Conservation (phyloP, 2,329 filamentous ascomycete species). For the Microdochium trichocladiopsis region DNA sequence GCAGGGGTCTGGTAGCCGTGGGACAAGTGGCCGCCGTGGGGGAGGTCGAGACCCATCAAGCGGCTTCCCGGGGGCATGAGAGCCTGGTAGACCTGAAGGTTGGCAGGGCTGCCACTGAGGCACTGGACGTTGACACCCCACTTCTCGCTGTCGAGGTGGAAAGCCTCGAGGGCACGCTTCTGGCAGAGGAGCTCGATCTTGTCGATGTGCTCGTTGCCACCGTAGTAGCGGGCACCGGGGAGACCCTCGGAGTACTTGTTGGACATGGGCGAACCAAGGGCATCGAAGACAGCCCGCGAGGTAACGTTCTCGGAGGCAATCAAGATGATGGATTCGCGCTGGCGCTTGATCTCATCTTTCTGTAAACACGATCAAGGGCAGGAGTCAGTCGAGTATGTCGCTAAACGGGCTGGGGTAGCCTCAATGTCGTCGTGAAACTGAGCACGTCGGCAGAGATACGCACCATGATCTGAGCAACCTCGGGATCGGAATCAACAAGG, state of each 20-base stretch:
- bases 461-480: constrained; percentile 97
- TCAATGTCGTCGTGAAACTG: background rate
- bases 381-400: background rate
- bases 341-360: constrained; percentile 91
- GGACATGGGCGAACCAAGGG: constrained; percentile 87
- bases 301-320: constrained; percentile 99
- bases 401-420: background rate
- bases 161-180: constrained; percentile 83
- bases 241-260: constrained; percentile 99
- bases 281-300: constrained; percentile 95
- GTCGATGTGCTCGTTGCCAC: constrained; percentile 98
- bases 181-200: constrained; percentile 94
- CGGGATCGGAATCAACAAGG: constrained; percentile 82
- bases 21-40: constrained; percentile 88
- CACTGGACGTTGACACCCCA: constrained; percentile 99
- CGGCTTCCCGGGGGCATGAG: constrained; percentile 93
- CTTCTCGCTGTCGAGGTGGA: constrained; percentile 76
- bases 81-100: constrained; percentile 96
- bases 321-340: constrained; percentile 96
- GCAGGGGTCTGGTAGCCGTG: constrained; percentile 96
- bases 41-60: constrained; percentile 93
- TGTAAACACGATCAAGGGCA: constrained; percentile 23
- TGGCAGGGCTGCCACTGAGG: constrained; percentile 87
- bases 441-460: constrained; percentile 26
- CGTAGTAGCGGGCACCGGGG: constrained; percentile 96